phyloP scores from a whole-genome alignment of 441 rosid genomes.

The Monsonia emarginata region DNA sequence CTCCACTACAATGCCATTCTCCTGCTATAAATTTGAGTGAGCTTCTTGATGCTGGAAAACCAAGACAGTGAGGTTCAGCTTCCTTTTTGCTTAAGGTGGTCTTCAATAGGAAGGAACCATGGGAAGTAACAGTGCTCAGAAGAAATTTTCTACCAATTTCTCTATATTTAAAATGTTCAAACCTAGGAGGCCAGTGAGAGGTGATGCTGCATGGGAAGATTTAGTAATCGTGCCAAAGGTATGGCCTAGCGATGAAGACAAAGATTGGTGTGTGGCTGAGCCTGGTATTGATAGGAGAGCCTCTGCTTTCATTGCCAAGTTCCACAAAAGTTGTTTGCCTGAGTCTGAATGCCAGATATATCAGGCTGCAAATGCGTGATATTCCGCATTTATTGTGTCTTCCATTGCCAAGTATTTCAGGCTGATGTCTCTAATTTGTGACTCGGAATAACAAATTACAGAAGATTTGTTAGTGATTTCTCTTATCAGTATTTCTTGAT shows the following conservation, averaged over 20 bases:
- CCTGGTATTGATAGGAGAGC: slow-evolving; percentile 68
- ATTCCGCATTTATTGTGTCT: neutral
- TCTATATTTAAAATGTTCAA: slow-evolving; percentile 34
- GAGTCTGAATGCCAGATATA: slow-evolving; percentile 30
- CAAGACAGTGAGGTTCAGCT: neutral
- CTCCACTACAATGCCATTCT: neutral
- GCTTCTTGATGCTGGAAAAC: neutral
- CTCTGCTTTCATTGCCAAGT: slow-evolving; percentile 42
- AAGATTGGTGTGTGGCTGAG: slow-evolving; percentile 38
- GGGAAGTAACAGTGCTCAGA: slow-evolving; percentile 37
- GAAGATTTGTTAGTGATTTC: neutral
- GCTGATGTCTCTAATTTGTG: slow-evolving; percentile 1
- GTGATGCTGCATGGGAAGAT: slow-evolving; percentile 26
- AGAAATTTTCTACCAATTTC: slow-evolving; percentile 24
- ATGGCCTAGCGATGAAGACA: slow-evolving; percentile 60
- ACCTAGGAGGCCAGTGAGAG: slow-evolving; percentile 26
- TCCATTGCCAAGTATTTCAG: neutral
- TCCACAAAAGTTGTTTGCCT: slow-evolving; percentile 35
- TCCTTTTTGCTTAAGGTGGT: neutral
- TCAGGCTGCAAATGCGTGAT: slow-evolving; percentile 2
- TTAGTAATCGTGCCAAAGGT: slow-evolving; percentile 25
- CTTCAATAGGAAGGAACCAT: slow-evolving; percentile 14
- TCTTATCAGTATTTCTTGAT: neutral
- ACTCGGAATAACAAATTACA: neutral
- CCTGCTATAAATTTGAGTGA: neutral